These are phyloP conservation scores for Aphanomyces invadans DNA, from an alignment of 352 stramenopile genomes.

Conservation along the genomic window DNA sequence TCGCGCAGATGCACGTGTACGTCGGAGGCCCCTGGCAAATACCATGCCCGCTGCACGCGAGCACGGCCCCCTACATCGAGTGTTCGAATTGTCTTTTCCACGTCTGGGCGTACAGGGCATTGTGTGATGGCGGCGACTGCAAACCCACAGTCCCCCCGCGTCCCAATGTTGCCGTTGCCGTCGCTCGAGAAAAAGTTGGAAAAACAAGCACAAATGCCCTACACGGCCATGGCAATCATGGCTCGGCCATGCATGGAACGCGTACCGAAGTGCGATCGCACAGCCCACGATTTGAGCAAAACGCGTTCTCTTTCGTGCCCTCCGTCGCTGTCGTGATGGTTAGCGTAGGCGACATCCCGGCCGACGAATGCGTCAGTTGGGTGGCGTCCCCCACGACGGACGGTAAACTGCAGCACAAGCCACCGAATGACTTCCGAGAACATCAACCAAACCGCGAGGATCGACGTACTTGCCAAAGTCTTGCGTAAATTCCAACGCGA, in stretches of 20 bases:
- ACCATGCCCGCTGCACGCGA: conserved; percentile 64
- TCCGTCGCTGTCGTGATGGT: conserved; percentile 48
- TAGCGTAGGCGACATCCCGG: conserved; percentile 38
- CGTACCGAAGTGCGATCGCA: conserved; percentile 58
- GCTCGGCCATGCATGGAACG: background rate
- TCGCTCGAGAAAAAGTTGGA: conserved; percentile 76
- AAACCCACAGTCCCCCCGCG: conserved; percentile 88
- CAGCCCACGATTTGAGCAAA: conserved; percentile 77
- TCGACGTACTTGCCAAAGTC: conserved; percentile 56
- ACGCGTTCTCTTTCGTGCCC: conserved; percentile 83
- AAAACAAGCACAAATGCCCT: conserved; percentile 80
- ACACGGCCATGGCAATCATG: background rate
- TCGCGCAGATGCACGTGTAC: conserved; percentile 73
- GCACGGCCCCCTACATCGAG: conserved; percentile 30
- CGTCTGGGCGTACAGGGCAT: conserved; percentile 34
- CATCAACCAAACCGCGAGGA: background rate
- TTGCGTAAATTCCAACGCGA: conserved; percentile 67
- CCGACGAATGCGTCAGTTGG: conserved; percentile 41
- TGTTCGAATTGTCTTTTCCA: background rate
- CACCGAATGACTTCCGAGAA: too few species aligned
- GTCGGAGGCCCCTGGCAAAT: conserved; percentile 62
- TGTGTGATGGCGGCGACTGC: conserved; percentile 48
- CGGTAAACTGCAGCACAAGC: conserved; percentile 35
- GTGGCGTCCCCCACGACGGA: conserved; percentile 51
- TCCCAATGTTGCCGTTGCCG: conserved; percentile 66